Percentiles rank a stretch among this genome's conserved stretches.
phyloP scores from a whole-genome alignment of 208 protist species.

The Leishmania guyanensis region DNA sequence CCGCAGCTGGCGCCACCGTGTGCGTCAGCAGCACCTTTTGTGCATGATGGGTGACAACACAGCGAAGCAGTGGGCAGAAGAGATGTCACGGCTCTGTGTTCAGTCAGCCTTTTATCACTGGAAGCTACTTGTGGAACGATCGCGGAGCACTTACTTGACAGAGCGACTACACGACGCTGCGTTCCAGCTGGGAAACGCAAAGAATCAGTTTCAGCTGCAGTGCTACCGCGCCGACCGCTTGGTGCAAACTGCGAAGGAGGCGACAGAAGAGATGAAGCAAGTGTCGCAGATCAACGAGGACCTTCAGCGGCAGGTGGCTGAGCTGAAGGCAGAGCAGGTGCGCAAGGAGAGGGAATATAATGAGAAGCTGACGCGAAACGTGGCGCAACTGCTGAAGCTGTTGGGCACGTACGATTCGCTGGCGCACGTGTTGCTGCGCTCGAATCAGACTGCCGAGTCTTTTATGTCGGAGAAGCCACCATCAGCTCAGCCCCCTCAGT shows the following conservation, averaged over 20 bases:
- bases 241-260: conserved; percentile 55
- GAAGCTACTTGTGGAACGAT: conserved; percentile 66
- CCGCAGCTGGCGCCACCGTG: conserved; percentile 55
- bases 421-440: conserved; percentile 19
- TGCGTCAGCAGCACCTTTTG: conserved; percentile 38
- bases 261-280: conserved; percentile 41
- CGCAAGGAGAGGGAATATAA: conserved; percentile 56
- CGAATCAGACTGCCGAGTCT: conserved; percentile 12
- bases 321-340: conserved; percentile 50
- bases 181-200: conserved; percentile 84
- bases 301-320: conserved; percentile 37
- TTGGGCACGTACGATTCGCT: conserved; percentile 42
- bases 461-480: conserved; percentile 11
- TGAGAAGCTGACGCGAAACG: conserved; percentile 39
- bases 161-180: conserved; percentile 84
- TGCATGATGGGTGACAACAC: conserved; percentile 43
- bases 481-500: background rate
- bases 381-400: conserved; percentile 27
- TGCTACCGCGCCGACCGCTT: conserved; percentile 82
- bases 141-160: conserved; percentile 72
- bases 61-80: conserved; percentile 32
- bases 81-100: conserved; percentile 33
- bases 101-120: conserved; percentile 67
- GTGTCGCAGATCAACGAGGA: conserved; percentile 39
- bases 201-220: conserved; percentile 92